Percentiles rank a stretch among this genome's conserved stretches.
phyloP scores from a whole-genome alignment of 2,329 filamentous ascomycete genomes.

The Diaporthe velutina region DNA sequence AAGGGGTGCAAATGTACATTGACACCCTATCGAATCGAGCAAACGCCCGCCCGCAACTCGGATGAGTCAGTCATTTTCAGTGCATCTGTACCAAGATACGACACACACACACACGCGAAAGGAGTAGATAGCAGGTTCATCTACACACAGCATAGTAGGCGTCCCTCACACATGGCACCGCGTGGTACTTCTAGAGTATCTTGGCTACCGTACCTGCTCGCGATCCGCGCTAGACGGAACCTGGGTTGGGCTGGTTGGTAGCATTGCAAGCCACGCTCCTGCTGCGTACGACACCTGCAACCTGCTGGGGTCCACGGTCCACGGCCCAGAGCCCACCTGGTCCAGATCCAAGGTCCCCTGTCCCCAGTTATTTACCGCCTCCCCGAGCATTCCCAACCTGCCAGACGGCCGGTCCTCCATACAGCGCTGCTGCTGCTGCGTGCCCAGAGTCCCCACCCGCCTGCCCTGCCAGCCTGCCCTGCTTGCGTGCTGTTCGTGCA shows the following conservation, averaged over 20 bases:
- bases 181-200: not conserved
- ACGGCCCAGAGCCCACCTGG: slow-evolving; percentile 19
- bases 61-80: not conserved
- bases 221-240: slow-evolving; percentile 9
- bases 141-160: not conserved
- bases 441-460: slow-evolving; percentile 7
- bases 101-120: not conserved
- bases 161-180: not conserved
- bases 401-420: slow-evolving; percentile 18
- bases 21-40: not conserved
- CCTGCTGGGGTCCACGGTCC: slow-evolving; percentile 14
- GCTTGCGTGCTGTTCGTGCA: slow-evolving; percentile 13
- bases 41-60: not conserved
- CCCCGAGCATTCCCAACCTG: slow-evolving; percentile 29
- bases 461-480: slow-evolving; percentile 12
- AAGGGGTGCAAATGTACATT: not conserved
- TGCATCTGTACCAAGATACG: not conserved
- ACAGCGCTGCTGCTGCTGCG: slow-evolving; percentile 14
- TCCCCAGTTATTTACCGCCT: slow-evolving; percentile 28
- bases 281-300: slow-evolving; percentile 9
- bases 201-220: not conserved
- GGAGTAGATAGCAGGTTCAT: not conserved
- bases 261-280: slow-evolving; percentile 30
- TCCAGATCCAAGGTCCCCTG: slow-evolving; percentile 29
- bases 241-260: slow-evolving; percentile 1